Percentiles rank a stretch among this genome's conserved stretches.
Evolutionary conservation across 306 rosid species (phyloP).

Genomic region (Rosa multiflora): DNA sequence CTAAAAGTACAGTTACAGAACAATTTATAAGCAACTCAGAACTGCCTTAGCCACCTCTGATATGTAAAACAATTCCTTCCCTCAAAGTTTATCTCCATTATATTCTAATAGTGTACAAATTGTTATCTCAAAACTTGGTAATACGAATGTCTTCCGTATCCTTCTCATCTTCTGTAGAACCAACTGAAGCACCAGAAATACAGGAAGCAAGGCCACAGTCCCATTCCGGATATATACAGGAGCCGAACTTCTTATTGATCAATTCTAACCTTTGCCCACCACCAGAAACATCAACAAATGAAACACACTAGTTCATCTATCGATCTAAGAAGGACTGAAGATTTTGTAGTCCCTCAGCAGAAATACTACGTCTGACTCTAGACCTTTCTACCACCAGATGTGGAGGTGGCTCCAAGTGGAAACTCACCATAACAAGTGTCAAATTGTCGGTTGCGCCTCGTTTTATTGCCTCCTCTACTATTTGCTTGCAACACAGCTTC

Average conservation of each 20-base stretch:
- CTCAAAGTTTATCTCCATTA: constrained; percentile 17
- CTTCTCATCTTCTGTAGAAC: constrained; percentile 27
- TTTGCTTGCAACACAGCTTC: constrained; percentile 72
- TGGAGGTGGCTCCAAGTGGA: constrained; percentile 81
- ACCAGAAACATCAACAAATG: neutral
- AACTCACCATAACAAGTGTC: constrained; percentile 76
- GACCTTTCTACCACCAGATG: constrained; percentile 54
- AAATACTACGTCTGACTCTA: constrained; percentile 75
- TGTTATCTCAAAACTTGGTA: constrained; percentile 22
- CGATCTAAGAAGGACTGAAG: constrained; percentile 56
- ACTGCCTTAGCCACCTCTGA: constrained; percentile 2
- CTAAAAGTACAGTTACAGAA: constrained; percentile 21
- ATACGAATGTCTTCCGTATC: constrained; percentile 8
- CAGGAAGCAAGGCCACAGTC: constrained; percentile 20
- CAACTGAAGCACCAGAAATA: constrained; percentile 16
- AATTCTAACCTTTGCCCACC: neutral
- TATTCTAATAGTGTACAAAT: constrained; percentile 25
- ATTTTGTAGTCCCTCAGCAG: constrained; percentile 82
- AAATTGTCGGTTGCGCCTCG: constrained; percentile 74
- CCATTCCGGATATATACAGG: constrained; percentile 35
- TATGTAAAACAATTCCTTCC: constrained; percentile 26
- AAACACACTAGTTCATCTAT: constrained; percentile 10
- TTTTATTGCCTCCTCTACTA: constrained; percentile 76
- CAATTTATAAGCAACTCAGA: neutral
- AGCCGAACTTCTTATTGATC: constrained; percentile 14